A percentile compares a stretch with the other conserved stretches of the same genome.
phyloP scores from a whole-genome alignment of 371 early-diverging fungal species.

The Mortierella sp. region DNA sequence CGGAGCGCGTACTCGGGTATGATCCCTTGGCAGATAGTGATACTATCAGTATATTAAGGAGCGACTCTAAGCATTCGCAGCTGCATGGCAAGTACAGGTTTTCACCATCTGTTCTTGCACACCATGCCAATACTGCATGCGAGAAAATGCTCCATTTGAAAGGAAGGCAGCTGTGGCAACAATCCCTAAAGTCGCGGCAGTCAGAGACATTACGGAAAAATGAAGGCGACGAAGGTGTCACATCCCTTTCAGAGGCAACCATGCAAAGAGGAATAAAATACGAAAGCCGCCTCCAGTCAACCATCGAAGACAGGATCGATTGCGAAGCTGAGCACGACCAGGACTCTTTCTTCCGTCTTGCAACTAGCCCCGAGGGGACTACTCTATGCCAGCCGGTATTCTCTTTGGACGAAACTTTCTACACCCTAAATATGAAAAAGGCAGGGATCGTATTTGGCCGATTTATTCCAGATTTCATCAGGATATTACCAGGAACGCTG shows the following conservation, averaged over 20 bases:
- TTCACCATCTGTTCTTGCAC: slow-evolving; percentile 51
- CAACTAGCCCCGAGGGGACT: slow-evolving; percentile 53
- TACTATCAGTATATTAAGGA: neutral
- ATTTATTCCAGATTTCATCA: slow-evolving; percentile 68
- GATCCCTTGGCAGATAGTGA: neutral
- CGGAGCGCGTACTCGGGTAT: neutral
- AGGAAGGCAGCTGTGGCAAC: slow-evolving; percentile 28
- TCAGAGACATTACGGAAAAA: neutral
- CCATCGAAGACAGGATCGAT: slow-evolving; percentile 44
- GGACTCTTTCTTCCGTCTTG: slow-evolving; percentile 56
- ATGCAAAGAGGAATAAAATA: slow-evolving; percentile 43
- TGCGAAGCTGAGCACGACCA: slow-evolving; percentile 50
- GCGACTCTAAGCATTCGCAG: neutral
- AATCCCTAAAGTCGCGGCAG: slow-evolving; percentile 7
- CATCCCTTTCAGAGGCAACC: slow-evolving; percentile 45
- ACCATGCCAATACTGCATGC: slow-evolving; percentile 47
- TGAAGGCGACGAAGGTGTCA: neutral
- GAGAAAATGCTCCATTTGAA: slow-evolving; percentile 54
- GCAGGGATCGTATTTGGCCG: slow-evolving; percentile 54
- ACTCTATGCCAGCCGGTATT: slow-evolving; percentile 63
- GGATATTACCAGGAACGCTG: slow-evolving; percentile 53
- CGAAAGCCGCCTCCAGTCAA: slow-evolving; percentile 28
- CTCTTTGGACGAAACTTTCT: slow-evolving; percentile 58
- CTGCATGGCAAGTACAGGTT: slow-evolving; percentile 24
- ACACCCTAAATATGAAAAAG: slow-evolving; percentile 40